Evolutionary conservation across 2,329 filamentous ascomycete species (phyloP).

Genomic region (Aspergillus quadricinctus): DNA sequence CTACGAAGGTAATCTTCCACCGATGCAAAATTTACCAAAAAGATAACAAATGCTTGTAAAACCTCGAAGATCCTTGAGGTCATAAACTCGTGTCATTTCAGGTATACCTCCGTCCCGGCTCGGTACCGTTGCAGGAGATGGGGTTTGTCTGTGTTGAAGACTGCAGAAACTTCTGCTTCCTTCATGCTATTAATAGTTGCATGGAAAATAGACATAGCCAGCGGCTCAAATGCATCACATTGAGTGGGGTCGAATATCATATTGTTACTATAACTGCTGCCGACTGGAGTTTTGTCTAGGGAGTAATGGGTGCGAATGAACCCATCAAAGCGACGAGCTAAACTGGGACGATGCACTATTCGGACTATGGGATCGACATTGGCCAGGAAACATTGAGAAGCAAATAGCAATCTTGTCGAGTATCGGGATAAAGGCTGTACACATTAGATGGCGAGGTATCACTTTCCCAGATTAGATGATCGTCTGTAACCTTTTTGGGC

Average conservation of each 20-base stretch:
- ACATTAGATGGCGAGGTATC: neutral
- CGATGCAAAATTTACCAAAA: no score
- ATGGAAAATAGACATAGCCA: neutral
- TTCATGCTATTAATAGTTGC: neutral
- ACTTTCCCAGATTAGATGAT: neutral
- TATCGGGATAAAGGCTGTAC: neutral
- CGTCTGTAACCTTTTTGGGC: neutral
- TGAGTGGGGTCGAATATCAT: neutral
- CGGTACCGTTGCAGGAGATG: neutral
- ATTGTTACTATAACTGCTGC: neutral
- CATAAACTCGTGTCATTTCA: no score
- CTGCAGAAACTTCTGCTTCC: neutral
- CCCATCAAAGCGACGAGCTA: neutral
- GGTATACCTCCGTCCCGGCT: no score
- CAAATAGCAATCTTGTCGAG: neutral
- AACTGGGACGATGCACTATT: neutral
- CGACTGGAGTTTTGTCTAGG: neutral
- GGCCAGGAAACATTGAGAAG: neutral
- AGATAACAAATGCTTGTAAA: no score
- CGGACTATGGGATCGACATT: neutral
- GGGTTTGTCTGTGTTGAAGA: neutral
- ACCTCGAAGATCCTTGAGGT: no score
- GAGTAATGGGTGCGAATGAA: neutral
- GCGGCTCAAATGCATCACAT: neutral
- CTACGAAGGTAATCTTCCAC: no score